Evolutionary conservation across 768 basidiomycete genomes (phyloP).

Genomic region (Mycena pura): DNA sequence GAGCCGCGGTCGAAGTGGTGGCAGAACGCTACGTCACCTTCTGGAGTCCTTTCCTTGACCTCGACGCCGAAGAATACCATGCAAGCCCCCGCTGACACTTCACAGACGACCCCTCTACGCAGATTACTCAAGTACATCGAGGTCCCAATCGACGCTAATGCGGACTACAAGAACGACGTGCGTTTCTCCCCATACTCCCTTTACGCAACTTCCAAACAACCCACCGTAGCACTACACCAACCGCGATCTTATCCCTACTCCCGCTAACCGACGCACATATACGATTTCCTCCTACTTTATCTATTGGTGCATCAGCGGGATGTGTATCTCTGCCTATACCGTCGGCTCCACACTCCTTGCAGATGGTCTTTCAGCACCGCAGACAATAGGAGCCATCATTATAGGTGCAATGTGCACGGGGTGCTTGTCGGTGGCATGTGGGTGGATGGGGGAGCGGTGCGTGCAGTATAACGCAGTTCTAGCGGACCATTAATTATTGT

Average conservation of each 20-base stretch:
- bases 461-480: conserved; percentile 12
- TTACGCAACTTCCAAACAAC: conserved; percentile 1
- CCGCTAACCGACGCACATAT: conserved; percentile 36
- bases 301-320: conserved; percentile 33
- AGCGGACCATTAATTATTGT: neutral
- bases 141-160: conserved; percentile 24
- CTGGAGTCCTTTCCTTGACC: neutral
- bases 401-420: conserved; percentile 22
- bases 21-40: neutral
- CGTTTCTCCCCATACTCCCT: neutral
- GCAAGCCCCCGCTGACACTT: conserved; percentile 1
- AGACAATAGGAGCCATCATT: conserved; percentile 24
- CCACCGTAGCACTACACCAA: conserved; percentile 27
- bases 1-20: too few relatives aligned
- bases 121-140: conserved; percentile 20
- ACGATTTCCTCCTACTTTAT: conserved; percentile 32
- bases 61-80: conserved; percentile 10
- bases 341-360: conserved; percentile 28
- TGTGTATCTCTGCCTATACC: conserved; percentile 27
- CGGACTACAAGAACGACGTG: conserved; percentile 23
- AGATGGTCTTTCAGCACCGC: conserved; percentile 24
- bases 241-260: conserved; percentile 34
- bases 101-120: conserved; percentile 7
- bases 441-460: conserved; percentile 31
- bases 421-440: conserved; percentile 27